phyloP scores from a whole-genome alignment of 2,329 filamentous ascomycete species.

The Penicillium sp. region DNA sequence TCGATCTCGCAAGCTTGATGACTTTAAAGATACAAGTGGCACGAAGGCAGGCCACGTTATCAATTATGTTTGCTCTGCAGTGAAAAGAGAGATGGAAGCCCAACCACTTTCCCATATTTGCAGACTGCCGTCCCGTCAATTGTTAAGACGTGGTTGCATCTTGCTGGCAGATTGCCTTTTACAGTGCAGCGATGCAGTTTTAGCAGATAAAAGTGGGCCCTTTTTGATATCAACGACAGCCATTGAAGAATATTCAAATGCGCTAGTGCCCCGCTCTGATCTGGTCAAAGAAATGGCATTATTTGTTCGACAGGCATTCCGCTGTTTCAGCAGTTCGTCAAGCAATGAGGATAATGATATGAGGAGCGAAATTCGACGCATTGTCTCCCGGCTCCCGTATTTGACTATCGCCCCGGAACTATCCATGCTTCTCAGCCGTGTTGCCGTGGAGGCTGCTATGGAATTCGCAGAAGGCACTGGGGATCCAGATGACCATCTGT shows the following conservation, averaged over 20 bases:
- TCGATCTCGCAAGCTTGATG: constrained; percentile 25
- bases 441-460: constrained; percentile 42
- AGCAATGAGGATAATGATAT: constrained; percentile 24
- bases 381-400: constrained; percentile 27
- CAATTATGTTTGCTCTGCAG: constrained; percentile 20
- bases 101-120: constrained; percentile 1
- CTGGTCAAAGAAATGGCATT: constrained; percentile 36
- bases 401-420: constrained; percentile 23
- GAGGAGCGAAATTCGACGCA: constrained; percentile 27
- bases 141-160: constrained; percentile 35
- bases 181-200: constrained; percentile 24
- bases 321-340: constrained; percentile 30
- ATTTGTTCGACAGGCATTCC: constrained; percentile 36
- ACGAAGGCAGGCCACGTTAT: constrained; percentile 29
- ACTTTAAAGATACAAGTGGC: constrained; percentile 12
- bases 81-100: constrained; percentile 26
- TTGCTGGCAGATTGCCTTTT: constrained; percentile 32
- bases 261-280: constrained; percentile 30
- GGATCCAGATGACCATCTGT: constrained; percentile 39
- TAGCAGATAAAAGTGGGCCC: constrained; percentile 5
- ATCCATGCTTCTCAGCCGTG: constrained; percentile 32
- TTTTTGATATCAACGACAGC: constrained; percentile 19
- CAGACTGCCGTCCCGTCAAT: constrained; percentile 20
- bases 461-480: constrained; percentile 40
- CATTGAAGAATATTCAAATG: constrained; percentile 32